Conservation (phyloP, 2,329 filamentous ascomycete species). For the Parastagonospora nodorum region DNA sequence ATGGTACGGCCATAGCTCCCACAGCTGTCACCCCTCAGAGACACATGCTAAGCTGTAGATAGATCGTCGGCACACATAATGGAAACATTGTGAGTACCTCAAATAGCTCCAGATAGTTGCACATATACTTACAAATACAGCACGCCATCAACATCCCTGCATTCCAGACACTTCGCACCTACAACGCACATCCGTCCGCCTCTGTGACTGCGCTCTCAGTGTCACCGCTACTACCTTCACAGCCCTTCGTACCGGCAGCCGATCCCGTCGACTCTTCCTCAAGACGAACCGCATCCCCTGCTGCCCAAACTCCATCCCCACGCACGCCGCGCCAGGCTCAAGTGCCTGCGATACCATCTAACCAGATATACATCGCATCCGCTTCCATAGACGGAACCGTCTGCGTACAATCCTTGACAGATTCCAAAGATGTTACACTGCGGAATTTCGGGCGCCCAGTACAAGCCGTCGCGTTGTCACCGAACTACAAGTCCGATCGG, state of each 20-base stretch:
- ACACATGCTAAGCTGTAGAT: slow-evolving; percentile 42
- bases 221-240: slow-evolving; percentile 75
- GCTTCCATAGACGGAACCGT: slow-evolving; percentile 96
- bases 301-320: slow-evolving; percentile 50
- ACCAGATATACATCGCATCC: slow-evolving; percentile 90
- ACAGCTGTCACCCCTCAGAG: slow-evolving; percentile 64
- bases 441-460: slow-evolving; percentile 94
- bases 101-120: background rate
- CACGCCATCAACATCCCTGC: slow-evolving; percentile 84
- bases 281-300: slow-evolving; percentile 32
- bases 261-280: slow-evolving; percentile 49
- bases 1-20: slow-evolving; percentile 67
- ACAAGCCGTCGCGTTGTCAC: slow-evolving; percentile 90
- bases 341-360: slow-evolving; percentile 77
- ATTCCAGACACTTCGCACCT: slow-evolving; percentile 80
- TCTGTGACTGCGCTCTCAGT: slow-evolving; percentile 89
- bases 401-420: slow-evolving; percentile 84
- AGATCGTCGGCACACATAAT: slow-evolving; percentile 94
- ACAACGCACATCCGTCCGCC: slow-evolving; percentile 84
- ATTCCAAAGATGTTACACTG: slow-evolving; percentile 86
- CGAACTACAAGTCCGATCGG: slow-evolving; percentile 87
- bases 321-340: slow-evolving; percentile 61
- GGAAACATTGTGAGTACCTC: slow-evolving; percentile 81
- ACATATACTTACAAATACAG: slow-evolving; percentile 51
- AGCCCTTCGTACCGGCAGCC: slow-evolving; percentile 43